Percentiles rank a stretch among this genome's conserved stretches.
Evolutionary conservation across 257 asterid genomes (phyloP).

Genomic region (Primulina eburnea): DNA sequence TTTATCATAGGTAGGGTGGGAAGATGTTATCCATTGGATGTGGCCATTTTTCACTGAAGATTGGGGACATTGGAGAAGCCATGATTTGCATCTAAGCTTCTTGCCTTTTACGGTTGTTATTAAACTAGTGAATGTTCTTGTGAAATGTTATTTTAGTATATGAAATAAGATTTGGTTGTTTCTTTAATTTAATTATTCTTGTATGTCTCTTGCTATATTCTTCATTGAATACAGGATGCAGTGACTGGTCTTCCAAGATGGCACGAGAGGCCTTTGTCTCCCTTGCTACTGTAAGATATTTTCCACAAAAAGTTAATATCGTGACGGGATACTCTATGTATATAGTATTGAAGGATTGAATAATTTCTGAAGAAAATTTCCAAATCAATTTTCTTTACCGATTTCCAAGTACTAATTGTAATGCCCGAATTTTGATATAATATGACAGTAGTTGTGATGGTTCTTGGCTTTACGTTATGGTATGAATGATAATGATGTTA

Average conservation of each 20-base stretch:
- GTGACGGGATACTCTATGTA: neutral
- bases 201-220: conserved; percentile 28
- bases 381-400: neutral
- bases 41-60: conserved; percentile 95
- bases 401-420: conserved; percentile 4
- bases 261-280: conserved; percentile 81
- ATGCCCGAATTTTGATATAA: no score
- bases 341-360: neutral
- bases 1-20: conserved; percentile 74
- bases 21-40: conserved; percentile 93
- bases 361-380: neutral
- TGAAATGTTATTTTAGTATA: conserved; percentile 16
- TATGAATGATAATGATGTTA: no score
- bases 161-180: conserved; percentile 21
- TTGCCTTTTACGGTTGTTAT: conserved; percentile 81
- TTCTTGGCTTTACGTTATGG: no score
- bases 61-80: conserved; percentile 92
- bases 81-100: conserved; percentile 71
- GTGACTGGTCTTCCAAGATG: conserved; percentile 88
- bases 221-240: conserved; percentile 72
- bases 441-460: no score
- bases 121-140: conserved; percentile 26
- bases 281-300: conserved; percentile 72
- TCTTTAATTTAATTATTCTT: conserved; percentile 19
- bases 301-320: conserved; percentile 20